A percentile compares a stretch with the other conserved stretches of the same genome.
Conservation (phyloP, 345 rosid species). For the Geranium brycei region DNA sequence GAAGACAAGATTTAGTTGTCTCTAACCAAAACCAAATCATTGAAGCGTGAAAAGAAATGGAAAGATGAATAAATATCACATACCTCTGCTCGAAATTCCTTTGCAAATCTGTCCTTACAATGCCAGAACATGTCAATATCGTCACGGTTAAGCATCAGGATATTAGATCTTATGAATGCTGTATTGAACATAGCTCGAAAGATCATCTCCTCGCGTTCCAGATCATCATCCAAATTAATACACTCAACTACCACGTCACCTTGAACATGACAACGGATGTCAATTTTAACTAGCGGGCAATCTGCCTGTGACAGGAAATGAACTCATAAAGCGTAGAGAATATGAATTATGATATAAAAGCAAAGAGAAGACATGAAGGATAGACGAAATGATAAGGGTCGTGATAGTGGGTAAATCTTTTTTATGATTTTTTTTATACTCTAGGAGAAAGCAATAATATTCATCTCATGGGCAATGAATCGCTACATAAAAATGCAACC, state of each 20-base stretch:
- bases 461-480: background rate
- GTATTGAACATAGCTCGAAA: conserved; percentile 73
- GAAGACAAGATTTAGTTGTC: conserved; percentile 15
- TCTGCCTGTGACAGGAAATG: conserved; percentile 45
- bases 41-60: conserved; percentile 1
- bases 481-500: background rate
- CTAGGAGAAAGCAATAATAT: background rate
- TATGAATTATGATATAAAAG: background rate
- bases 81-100: conserved; percentile 70
- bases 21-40: conserved; percentile 8
- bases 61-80: conserved; percentile 11
- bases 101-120: conserved; percentile 45
- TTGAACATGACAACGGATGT: conserved; percentile 53
- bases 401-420: no score
- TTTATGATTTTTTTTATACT: background rate
- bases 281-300: conserved; percentile 47
- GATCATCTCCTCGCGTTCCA: conserved; percentile 55
- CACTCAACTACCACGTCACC: conserved; percentile 83
- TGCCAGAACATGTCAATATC: conserved; percentile 65
- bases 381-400: no score
- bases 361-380: no score
- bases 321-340: conserved; percentile 6
- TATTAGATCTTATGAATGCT: conserved; percentile 58
- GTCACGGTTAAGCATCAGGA: conserved; percentile 45
- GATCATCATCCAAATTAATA: conserved; percentile 41